phyloP scores from a whole-genome alignment of 345 rosid species.

The Salix caprea region DNA sequence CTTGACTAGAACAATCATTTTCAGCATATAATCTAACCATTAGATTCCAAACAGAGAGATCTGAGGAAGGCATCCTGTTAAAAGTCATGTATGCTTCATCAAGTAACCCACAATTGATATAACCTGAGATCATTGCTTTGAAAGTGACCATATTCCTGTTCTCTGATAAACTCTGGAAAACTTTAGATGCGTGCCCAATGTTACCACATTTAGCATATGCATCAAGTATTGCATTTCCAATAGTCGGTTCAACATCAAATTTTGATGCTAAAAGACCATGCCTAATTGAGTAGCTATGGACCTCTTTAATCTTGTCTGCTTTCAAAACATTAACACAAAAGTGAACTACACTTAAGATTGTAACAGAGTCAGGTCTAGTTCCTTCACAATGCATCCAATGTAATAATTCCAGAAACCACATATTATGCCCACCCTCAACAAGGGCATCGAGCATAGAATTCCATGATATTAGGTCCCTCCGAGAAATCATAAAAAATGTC shows the following conservation, averaged over 20 bases:
- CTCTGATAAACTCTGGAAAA: constrained; percentile 49
- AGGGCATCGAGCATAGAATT: constrained; percentile 56
- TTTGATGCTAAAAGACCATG: constrained; percentile 29
- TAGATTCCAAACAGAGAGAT: constrained; percentile 81
- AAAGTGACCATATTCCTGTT: constrained; percentile 47
- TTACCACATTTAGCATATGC: constrained; percentile 70
- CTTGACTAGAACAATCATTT: constrained; percentile 45
- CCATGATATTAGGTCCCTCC: constrained; percentile 60
- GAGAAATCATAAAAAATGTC: constrained; percentile 36
- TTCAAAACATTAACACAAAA: constrained; percentile 27
- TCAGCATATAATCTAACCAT: constrained; percentile 66
- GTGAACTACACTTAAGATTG: constrained; percentile 42
- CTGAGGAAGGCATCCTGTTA: constrained; percentile 39
- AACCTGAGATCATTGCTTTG: constrained; percentile 63
- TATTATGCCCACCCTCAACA: constrained; percentile 29
- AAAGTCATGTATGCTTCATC: constrained; percentile 45
- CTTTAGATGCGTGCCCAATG: constrained; percentile 49
- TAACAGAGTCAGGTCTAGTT: constrained; percentile 44
- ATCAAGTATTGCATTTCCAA: constrained; percentile 64
- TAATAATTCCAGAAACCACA: constrained; percentile 43
- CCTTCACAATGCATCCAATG: constrained; percentile 46
- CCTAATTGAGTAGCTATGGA: constrained; percentile 64
- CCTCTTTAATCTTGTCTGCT: constrained; percentile 54
- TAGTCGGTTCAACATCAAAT: constrained; percentile 32
- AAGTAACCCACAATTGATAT: constrained; percentile 45